These are phyloP conservation scores for Vanrija sp. DNA, from an alignment of 1,284 basidiomycete genomes.

Conservation along the genomic window DNA sequence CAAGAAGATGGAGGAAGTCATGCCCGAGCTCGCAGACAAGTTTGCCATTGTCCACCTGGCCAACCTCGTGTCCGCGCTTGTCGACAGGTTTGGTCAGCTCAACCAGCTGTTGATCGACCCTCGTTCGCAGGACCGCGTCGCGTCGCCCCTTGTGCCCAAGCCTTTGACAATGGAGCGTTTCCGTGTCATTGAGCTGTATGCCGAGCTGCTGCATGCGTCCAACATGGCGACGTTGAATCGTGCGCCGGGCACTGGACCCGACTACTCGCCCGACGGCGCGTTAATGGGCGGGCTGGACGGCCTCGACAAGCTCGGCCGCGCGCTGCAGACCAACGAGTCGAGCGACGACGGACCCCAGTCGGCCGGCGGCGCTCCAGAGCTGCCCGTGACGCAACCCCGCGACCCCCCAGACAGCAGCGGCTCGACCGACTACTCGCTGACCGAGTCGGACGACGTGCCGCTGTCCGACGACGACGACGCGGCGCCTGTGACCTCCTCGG, in stretches of 20 bases:
- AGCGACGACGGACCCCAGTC: slow-evolving; percentile 56
- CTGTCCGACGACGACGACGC: slow-evolving; percentile 62
- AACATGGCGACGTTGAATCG: slow-evolving; percentile 97
- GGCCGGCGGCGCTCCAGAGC: slow-evolving; percentile 57
- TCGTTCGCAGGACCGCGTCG: slow-evolving; percentile 63
- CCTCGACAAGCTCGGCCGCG: slow-evolving; percentile 74
- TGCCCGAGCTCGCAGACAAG: slow-evolving; percentile 80
- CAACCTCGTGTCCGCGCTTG: slow-evolving; percentile 72
- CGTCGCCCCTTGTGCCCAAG: slow-evolving; percentile 65
- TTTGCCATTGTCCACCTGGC: slow-evolving; percentile 92
- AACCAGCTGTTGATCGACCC: slow-evolving; percentile 69
- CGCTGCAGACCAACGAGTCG: slow-evolving; percentile 57
- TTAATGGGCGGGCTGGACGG: slow-evolving; percentile 74
- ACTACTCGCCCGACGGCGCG: slow-evolving; percentile 75
- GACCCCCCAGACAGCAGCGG: slow-evolving; percentile 63
- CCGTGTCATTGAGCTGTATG: slow-evolving; percentile 95
- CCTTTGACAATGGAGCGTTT: slow-evolving; percentile 94
- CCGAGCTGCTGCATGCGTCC: slow-evolving; percentile 94
- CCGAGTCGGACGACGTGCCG: slow-evolving; percentile 66
- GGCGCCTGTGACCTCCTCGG: slow-evolving; percentile 51
- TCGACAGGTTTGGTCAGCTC: slow-evolving; percentile 65
- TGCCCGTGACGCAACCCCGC: slow-evolving; percentile 58
- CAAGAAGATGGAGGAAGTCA: slow-evolving; percentile 68
- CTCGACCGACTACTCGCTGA: slow-evolving; percentile 51
- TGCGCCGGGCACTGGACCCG: slow-evolving; percentile 59